These are phyloP conservation scores for Trichoderma pleuroti DNA, from an alignment of 2,329 filamentous ascomycete species.

Conservation along the genomic window DNA sequence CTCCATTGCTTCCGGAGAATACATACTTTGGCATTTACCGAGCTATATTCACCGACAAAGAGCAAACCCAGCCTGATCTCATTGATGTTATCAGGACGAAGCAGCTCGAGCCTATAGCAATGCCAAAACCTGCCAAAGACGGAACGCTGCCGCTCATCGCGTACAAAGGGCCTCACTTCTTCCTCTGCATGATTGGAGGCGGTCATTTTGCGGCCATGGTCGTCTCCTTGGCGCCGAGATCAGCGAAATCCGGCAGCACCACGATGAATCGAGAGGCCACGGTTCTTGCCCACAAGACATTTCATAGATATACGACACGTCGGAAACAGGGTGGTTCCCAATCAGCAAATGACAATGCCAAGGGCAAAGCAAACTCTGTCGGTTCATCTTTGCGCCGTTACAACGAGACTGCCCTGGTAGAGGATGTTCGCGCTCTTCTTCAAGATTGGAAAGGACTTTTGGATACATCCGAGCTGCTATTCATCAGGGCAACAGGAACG, in stretches of 20 bases:
- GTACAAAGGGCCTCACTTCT: slow-evolving; percentile 77
- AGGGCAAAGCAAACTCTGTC: slow-evolving; percentile 89
- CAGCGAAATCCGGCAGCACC: slow-evolving; percentile 59
- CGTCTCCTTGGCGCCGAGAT: slow-evolving; percentile 78
- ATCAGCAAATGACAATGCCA: slow-evolving; percentile 89
- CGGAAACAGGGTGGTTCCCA: slow-evolving; percentile 95
- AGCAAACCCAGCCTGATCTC: slow-evolving; percentile 61
- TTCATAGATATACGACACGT: slow-evolving; percentile 93
- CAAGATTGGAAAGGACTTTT: slow-evolving; percentile 82
- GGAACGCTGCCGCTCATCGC: slow-evolving; percentile 52
- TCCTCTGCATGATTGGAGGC: slow-evolving; percentile 97
- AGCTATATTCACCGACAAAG: slow-evolving; percentile 69
- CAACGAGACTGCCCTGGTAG: slow-evolving; percentile 84
- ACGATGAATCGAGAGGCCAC: slow-evolving; percentile 79
- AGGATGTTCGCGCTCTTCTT: slow-evolving; percentile 81
- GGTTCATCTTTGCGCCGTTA: slow-evolving; percentile 86
- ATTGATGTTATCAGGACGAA: slow-evolving; percentile 69
- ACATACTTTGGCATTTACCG: slow-evolving; percentile 83
- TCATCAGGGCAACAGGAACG: slow-evolving; percentile 82
- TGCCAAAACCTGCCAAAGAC: slow-evolving; percentile 54
- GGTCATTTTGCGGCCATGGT: slow-evolving; percentile 98
- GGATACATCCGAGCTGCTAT: slow-evolving; percentile 78
- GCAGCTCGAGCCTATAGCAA: slow-evolving; percentile 64
- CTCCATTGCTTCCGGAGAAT: slow-evolving; percentile 69
- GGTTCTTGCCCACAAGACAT: slow-evolving; percentile 93